Evolutionary conservation across 2,329 filamentous ascomycete genomes (phyloP).

Genomic region (Curvularia spicifera): DNA sequence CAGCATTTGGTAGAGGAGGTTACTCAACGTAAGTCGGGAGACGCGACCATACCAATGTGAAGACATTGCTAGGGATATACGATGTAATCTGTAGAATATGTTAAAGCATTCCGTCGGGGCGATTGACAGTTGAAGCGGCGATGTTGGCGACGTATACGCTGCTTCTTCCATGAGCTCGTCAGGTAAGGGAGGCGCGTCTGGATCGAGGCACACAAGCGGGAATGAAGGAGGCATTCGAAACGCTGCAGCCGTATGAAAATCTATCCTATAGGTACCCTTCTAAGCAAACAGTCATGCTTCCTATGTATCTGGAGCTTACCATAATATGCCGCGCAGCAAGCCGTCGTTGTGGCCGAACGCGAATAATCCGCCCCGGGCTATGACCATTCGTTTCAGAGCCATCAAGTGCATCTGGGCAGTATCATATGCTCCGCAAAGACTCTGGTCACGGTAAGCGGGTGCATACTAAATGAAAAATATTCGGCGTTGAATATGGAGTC

Average conservation of each 20-base stretch:
- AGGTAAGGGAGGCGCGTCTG: slow-evolving; percentile 26
- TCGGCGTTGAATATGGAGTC: neutral
- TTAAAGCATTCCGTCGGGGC: slow-evolving; percentile 34
- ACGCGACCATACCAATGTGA: slow-evolving; percentile 23
- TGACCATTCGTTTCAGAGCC: slow-evolving; percentile 32
- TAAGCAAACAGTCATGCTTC: neutral
- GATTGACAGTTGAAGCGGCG: slow-evolving; percentile 29
- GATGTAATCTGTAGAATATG: slow-evolving; percentile 36
- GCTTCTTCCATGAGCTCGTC: slow-evolving; percentile 30
- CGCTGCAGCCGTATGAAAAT: slow-evolving; percentile 33
- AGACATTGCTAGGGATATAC: slow-evolving; percentile 30
- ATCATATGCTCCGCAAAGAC: slow-evolving; percentile 35
- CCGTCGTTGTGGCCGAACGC: slow-evolving; percentile 36
- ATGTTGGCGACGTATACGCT: slow-evolving; percentile 31
- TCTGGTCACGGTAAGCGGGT: slow-evolving; percentile 18
- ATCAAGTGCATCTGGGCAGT: slow-evolving; percentile 25
- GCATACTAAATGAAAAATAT: neutral
- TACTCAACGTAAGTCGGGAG: slow-evolving; percentile 24
- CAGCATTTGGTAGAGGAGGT: slow-evolving; percentile 33
- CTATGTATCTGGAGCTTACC: slow-evolving; percentile 16
- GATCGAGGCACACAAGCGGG: slow-evolving; percentile 25
- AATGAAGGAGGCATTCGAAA: slow-evolving; percentile 30
- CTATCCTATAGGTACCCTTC: slow-evolving; percentile 25
- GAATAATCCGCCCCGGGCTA: slow-evolving; percentile 29
- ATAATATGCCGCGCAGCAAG: slow-evolving; percentile 32